Conservation (phyloP, 2,329 filamentous ascomycete genomes). For the Neodidymelliopsis sp. region DNA sequence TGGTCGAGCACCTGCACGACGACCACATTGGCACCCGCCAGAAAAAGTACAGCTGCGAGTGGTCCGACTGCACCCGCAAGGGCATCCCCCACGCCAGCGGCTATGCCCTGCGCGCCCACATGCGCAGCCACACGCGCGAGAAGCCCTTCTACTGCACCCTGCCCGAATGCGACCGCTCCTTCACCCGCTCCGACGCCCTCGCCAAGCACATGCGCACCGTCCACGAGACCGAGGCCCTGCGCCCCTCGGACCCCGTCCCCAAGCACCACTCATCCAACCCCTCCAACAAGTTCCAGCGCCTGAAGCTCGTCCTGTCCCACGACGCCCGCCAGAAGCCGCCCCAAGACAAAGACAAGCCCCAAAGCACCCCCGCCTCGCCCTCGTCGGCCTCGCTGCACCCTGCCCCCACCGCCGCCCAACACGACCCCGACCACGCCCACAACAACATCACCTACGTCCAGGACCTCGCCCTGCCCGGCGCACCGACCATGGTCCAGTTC, state of each 20-base stretch:
- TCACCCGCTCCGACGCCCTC: conserved; percentile 92
- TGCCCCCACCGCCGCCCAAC: conserved; percentile 22
- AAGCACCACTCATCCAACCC: conserved; percentile 64
- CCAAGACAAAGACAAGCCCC: conserved; percentile 39
- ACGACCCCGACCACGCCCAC: conserved; percentile 56
- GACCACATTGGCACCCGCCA: conserved; percentile 92
- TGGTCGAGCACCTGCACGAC: conserved; percentile 70
- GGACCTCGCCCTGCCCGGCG: conserved; percentile 66
- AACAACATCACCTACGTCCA: conserved; percentile 67
- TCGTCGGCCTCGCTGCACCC: conserved; percentile 37
- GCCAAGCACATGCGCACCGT: conserved; percentile 99
- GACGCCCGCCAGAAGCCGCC: conserved; percentile 38
- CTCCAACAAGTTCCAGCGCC: conserved; percentile 55
- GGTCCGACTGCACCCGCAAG: conserved; percentile 88
- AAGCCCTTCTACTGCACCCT: conserved; percentile 98
- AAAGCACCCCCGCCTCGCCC: conserved; percentile 47
- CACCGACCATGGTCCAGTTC: conserved; percentile 61
- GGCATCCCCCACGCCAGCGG: conserved; percentile 92
- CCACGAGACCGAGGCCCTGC: conserved; percentile 92
- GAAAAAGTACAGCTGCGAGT: conserved; percentile 99
- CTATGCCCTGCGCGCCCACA: conserved; percentile 94
- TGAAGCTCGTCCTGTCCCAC: conserved; percentile 54
- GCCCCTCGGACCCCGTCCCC: conserved; percentile 75
- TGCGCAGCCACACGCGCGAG: conserved; percentile 96
- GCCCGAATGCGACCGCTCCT: conserved; percentile 95